These are phyloP conservation scores for Bipolaris cookei DNA, from an alignment of 2,329 filamentous ascomycete species.

Conservation along the genomic window DNA sequence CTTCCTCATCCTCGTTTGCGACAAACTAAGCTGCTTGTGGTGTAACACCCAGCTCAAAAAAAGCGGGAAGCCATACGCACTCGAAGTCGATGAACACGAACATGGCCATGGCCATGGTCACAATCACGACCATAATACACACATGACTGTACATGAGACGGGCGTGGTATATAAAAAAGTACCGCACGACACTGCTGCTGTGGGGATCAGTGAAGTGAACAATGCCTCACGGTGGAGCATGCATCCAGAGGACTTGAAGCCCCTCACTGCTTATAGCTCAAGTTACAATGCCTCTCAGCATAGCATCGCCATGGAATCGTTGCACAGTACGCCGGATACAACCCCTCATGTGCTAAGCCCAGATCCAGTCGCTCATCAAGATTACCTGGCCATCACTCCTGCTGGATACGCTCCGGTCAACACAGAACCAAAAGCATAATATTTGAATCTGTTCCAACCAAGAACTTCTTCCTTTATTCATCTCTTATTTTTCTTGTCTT, in stretches of 20 bases:
- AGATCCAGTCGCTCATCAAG: slow-evolving; percentile 10
- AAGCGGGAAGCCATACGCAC: slow-evolving; percentile 40
- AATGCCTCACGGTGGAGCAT: slow-evolving; percentile 14
- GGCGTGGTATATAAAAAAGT: slow-evolving; percentile 2
- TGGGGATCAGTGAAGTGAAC: background rate
- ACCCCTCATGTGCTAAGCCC: slow-evolving; percentile 2
- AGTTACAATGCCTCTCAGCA: slow-evolving; percentile 24
- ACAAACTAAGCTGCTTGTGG: slow-evolving; percentile 39
- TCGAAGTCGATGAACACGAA: slow-evolving; percentile 40
- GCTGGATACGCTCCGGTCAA: slow-evolving; percentile 23
- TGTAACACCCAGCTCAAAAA: slow-evolving; percentile 41
- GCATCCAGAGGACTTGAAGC: slow-evolving; percentile 11
- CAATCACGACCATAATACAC: slow-evolving; percentile 18
- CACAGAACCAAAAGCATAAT: slow-evolving; percentile 21
- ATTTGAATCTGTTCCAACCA: slow-evolving; percentile 9
- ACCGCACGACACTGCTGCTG: background rate
- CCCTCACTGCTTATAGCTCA: slow-evolving; percentile 19
- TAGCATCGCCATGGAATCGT: slow-evolving; percentile 25
- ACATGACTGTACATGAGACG: slow-evolving; percentile 20
- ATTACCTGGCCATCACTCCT: slow-evolving; percentile 4
- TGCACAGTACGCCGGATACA: slow-evolving; percentile 26
- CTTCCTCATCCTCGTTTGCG: slow-evolving; percentile 39
- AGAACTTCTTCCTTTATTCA: background rate
- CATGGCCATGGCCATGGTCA: slow-evolving; percentile 28
- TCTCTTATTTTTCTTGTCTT: background rate